Base-by-base conservation (phyloP, 1,284 basidiomycete species). In the Irpex sp. region DNA sequence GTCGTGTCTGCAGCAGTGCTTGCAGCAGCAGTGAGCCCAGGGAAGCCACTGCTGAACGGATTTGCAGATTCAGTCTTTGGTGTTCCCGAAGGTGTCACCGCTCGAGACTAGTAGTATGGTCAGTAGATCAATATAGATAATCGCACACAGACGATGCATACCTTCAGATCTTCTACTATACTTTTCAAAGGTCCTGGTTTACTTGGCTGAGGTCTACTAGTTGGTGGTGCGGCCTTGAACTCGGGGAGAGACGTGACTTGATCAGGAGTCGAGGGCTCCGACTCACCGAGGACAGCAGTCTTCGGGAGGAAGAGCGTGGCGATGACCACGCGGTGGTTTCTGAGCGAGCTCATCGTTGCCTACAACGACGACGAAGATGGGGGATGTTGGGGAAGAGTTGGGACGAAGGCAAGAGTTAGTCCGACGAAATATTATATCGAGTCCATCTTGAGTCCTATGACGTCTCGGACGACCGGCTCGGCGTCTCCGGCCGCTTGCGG, bases 231-330 rank as follows among this genome's bases (percentile, higher is more conserved):
- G 40, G 68, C 60, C 63, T 71, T 60, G 59, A 73, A 70, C 19
- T 68, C 64, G 8, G 70, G 70, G 2, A 66, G 64, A 47, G 61
- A 61, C 38, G 47, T 61, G 57, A 66, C 64, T 54, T 64, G 58
- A 49, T 71, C 70, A 38, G 83, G 82, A 0, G 84, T 85, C 1
- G 81, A 72, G 0, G 82, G 82, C 9, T 72, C 73, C 1, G 84
- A 85, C 62, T 88, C 82, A 71, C 83, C 85, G 48, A 86, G 77
- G 57, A 85, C 81, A 56, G 84, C 83, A 40, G 89, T 91, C 63
- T 82, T 84, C 40, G 91, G 91, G 56, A 93, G 84, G 71, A 92
- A 92, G 62, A 93, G 85, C 19, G 89, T 88, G 11, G 91, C 91
- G 73, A 93, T 87, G 72, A 93, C 79, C 60, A 90, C 81, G 38